Percentiles rank a stretch among this genome's conserved stretches.
These are phyloP conservation scores for Pleurotus djamor DNA, from an alignment of 768 basidiomycete genomes.

Conservation along the genomic window DNA sequence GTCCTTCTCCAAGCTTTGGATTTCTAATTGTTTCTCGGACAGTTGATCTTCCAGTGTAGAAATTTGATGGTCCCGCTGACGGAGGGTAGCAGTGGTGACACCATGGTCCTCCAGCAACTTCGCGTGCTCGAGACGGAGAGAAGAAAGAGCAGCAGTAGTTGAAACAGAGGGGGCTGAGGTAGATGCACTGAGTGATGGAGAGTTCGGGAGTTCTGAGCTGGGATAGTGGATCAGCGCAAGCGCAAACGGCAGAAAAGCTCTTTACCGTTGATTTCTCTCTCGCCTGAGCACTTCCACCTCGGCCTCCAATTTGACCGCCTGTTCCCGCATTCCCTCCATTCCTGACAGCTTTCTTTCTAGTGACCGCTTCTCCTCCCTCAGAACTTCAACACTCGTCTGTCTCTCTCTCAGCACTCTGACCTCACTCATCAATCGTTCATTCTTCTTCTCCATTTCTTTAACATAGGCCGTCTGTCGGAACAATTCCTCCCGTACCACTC, in stretches of 20 bases:
- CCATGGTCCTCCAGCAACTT: slow-evolving; percentile 69
- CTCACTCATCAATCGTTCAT: slow-evolving; percentile 54
- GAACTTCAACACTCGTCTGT: slow-evolving; percentile 61
- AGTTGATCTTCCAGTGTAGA: slow-evolving; percentile 32
- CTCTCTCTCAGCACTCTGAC: slow-evolving; percentile 50
- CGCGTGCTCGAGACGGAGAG: slow-evolving; percentile 61
- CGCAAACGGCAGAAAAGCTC: slow-evolving; percentile 2
- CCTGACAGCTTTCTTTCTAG: slow-evolving; percentile 53
- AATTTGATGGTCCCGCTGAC: slow-evolving; percentile 52
- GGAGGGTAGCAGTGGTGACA: slow-evolving; percentile 48
- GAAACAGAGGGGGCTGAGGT: slow-evolving; percentile 35
- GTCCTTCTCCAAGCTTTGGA: slow-evolving; percentile 31
- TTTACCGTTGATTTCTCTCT: slow-evolving; percentile 62
- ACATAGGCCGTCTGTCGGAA: slow-evolving; percentile 63
- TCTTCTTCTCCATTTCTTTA: slow-evolving; percentile 56
- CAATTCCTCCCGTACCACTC: slow-evolving; percentile 64
- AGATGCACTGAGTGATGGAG: too few species aligned
- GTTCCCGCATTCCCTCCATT: slow-evolving; percentile 54
- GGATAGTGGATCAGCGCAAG: too few species aligned
- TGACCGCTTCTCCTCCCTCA: slow-evolving; percentile 71
- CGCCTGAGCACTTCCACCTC: slow-evolving; percentile 59
- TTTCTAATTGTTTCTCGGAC: slow-evolving; percentile 29
- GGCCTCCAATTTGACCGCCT: slow-evolving; percentile 55
- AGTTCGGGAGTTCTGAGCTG: too few species aligned
- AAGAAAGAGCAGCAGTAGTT: slow-evolving; percentile 54